phyloP scores from a whole-genome alignment of 495 filamentous ascomycete genomes.

The Barbatosphaeria neglecta region DNA sequence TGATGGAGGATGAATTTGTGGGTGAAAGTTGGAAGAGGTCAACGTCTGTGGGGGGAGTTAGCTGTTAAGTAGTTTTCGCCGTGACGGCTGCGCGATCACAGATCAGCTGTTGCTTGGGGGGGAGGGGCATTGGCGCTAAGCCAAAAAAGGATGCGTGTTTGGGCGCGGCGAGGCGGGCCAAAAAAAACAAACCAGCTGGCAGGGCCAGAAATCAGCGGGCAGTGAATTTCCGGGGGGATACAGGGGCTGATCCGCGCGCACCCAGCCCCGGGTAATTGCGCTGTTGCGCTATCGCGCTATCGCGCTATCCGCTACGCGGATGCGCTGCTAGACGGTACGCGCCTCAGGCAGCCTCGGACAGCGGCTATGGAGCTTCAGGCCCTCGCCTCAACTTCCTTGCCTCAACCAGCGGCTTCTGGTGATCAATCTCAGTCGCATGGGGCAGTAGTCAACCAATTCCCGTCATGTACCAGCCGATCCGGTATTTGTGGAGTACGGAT shows the following conservation, averaged over 20 bases:
- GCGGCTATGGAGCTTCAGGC: no score
- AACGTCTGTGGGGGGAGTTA: conserved; percentile 32
- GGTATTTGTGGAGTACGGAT: no score
- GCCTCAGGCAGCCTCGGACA: no score
- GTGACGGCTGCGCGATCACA: conserved; percentile 33
- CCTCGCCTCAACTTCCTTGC: no score
- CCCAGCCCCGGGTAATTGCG: background rate
- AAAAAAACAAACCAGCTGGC: background rate
- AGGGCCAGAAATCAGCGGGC: background rate
- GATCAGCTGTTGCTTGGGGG: conserved; percentile 25
- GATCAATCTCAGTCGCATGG: no score
- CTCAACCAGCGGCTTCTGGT: no score
- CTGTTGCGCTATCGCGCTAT: no score
- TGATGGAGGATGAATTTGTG: conserved; percentile 18
- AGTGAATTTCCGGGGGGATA: background rate
- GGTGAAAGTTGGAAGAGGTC: conserved; percentile 25
- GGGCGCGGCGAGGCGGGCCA: background rate
- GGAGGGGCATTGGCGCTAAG: conserved; percentile 27
- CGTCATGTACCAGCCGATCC: no score
- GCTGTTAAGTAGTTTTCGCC: conserved; percentile 43
- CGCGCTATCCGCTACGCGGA: no score
- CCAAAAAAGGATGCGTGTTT: conserved; percentile 15
- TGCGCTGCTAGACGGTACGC: no score
- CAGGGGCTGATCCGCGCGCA: no score
- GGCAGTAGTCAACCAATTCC: no score